These are phyloP conservation scores for Craspedostauros australis DNA, from an alignment of 108 stramenopile species.

Conservation along the genomic window DNA sequence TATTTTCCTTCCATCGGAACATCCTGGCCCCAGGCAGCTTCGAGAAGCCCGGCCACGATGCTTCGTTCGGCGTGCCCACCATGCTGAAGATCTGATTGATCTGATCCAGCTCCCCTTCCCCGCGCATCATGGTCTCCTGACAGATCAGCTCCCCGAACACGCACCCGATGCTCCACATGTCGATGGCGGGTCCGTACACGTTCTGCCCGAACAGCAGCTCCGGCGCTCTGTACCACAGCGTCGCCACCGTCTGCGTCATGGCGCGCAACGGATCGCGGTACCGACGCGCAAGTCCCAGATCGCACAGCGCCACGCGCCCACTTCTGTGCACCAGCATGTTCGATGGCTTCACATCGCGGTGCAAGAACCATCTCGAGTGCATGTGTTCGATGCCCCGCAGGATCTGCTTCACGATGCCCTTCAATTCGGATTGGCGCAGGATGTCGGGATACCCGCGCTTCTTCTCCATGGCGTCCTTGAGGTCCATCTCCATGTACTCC, in stretches of 20 bases:
- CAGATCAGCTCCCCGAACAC: slow-evolving; percentile 95
- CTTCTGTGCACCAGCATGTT: slow-evolving; percentile 81
- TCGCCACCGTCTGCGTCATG: slow-evolving; percentile 86
- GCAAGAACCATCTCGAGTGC: slow-evolving; percentile 76
- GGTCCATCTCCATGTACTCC: slow-evolving; percentile 89
- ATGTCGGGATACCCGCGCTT: slow-evolving; percentile 47
- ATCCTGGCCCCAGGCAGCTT: slow-evolving; percentile 61
- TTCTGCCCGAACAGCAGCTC: slow-evolving; percentile 85
- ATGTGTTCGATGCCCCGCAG: slow-evolving; percentile 69
- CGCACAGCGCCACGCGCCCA: slow-evolving; percentile 79
- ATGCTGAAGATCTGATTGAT: slow-evolving; percentile 91
- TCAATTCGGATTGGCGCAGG: slow-evolving; percentile 66
- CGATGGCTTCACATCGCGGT: slow-evolving; percentile 89
- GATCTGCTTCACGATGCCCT: slow-evolving; percentile 79
- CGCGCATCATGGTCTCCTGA: slow-evolving; percentile 84
- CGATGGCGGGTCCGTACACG: slow-evolving; percentile 79
- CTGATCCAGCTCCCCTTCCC: slow-evolving; percentile 94
- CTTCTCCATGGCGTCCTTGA: slow-evolving; percentile 71
- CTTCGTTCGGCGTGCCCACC: slow-evolving; percentile 78
- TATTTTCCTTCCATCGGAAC: slow-evolving; percentile 65
- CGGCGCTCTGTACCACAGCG: slow-evolving; percentile 89
- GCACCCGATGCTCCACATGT: slow-evolving; percentile 96
- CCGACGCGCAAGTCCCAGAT: slow-evolving; percentile 89
- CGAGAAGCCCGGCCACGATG: slow-evolving; percentile 72
- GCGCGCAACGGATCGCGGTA: slow-evolving; percentile 53